A percentile compares a stretch with the other conserved stretches of the same genome.
These are phyloP conservation scores for Paecilomyces sp. DNA, from an alignment of 2,329 filamentous ascomycete species.

Conservation along the genomic window DNA sequence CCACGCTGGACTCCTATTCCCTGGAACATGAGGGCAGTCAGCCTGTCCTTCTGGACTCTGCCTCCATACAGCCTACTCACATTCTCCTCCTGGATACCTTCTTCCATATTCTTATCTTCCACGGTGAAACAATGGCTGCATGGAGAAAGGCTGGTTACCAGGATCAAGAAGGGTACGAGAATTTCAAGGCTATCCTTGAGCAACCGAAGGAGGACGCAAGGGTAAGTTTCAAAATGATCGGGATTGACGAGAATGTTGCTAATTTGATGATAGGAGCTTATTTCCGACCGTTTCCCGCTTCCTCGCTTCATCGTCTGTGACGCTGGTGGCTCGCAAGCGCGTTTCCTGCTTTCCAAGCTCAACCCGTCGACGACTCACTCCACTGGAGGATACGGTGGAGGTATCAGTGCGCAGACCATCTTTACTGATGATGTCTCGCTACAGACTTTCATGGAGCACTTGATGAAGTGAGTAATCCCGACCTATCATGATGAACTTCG, in stretches of 20 bases:
- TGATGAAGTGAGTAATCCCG: conserved; percentile 77
- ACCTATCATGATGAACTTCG: conserved; percentile 2
- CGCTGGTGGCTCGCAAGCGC: conserved; percentile 93
- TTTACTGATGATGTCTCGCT: conserved; percentile 98
- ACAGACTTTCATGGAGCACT: conserved; percentile 98
- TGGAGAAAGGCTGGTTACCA: conserved; percentile 98
- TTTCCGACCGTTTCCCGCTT: conserved; percentile 94
- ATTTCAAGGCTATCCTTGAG: conserved; percentile 80
- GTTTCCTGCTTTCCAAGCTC: conserved; percentile 92
- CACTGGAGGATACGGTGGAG: conserved; percentile 82
- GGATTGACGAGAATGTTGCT: neutral
- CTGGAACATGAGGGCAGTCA: conserved; percentile 91
- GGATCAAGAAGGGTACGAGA: conserved; percentile 96
- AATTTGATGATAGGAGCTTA: conserved; percentile 62
- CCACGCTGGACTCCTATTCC: conserved; percentile 92
- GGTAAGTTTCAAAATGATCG: conserved; percentile 46
- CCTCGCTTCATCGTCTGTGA: conserved; percentile 98
- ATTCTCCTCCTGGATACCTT: conserved; percentile 95
- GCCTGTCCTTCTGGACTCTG: conserved; percentile 92
- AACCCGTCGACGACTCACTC: conserved; percentile 98
- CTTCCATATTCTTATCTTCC: conserved; percentile 99
- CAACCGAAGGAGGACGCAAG: conserved; percentile 95
- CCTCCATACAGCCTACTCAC: conserved; percentile 89
- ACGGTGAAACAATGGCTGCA: conserved; percentile 94
- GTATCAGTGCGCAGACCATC: conserved; percentile 89